Base-by-base conservation (phyloP, 306 rosid genomes). In the Herpetospermum pedunculosum region DNA sequence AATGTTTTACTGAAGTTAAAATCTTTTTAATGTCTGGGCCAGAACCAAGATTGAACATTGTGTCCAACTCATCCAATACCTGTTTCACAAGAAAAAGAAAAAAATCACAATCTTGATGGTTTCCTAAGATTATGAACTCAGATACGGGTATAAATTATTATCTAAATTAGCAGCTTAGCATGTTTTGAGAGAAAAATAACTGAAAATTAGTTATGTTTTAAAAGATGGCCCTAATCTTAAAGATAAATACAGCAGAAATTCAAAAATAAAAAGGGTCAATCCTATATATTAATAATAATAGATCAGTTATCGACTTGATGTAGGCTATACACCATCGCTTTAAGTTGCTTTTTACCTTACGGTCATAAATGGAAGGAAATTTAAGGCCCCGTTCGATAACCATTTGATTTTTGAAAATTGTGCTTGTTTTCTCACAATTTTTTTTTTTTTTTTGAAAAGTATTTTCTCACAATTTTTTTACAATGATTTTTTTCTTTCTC, bases 41-140 rank as follows among this genome's bases (percentile, higher is more conserved):
- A 43, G 43, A 41, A 8, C 73, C 73, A 25, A 40, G 73, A 7
- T 43, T 23, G 54, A 68, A 68, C 73, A 68, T 68, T 0, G 23
- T 25, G 13, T 68, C 73, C 35, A 68, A 68, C 73, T 68, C 73
- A 26, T 68, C 73, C 23, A 43, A 12, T 68, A 68, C 73, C 73
- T 68, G 50, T 41, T 64, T 41, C 23, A 68, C 37, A 28, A 25
- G 73, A 8, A 67, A 8, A 64, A 37, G 7, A 0, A 60, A 4
- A 16, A 16, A 18, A 35, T 9, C 16, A 8, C 28, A 18, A 37
- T 12, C 29, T 37, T 5, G 8, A 63, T 1, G 8, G 25, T 4
- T 37, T 34, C 1, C 1, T 19, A 26, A 67, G 72, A 67, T 9
- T 67, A 67, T 13, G 19, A 67, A 64, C 48, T 16, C 30, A 37